Evolutionary conservation across 2,329 filamentous ascomycete genomes (phyloP), one percentile per base, ranked within the genome.

Genomic region (Xylariaceae sp.): DNA sequence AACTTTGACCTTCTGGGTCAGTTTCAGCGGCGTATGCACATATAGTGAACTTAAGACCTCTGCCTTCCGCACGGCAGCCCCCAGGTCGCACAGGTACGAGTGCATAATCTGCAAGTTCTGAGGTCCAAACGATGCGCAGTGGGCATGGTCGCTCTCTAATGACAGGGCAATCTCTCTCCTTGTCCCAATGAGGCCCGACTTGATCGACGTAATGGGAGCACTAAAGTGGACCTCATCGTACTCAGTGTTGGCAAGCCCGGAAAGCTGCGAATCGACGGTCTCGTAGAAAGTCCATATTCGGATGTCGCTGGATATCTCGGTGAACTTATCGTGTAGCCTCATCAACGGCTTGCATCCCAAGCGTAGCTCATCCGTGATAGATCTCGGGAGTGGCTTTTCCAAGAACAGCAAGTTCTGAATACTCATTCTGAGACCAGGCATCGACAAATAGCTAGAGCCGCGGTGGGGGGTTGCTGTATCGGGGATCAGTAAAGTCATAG

Each of bases 261-360:
- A 72, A 4, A 81, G 61, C 1, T 69, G 67, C 1, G 76, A 79
- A 53, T 81, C 77, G 6, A 76, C 68, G 0, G 75, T 81, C 50
- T 81, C 78, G 42, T 81, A 76, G 28, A 81, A 73, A 0, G 76
- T 78, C 76, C 77, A 81, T 9, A 81, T 64, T 5, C 69, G 71
- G 35, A 81, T 63, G 40, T 81, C 78, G 24, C 71, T 71, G 0
- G 75, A 69, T 4, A 77, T 67, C 3, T 72, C 65, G 33, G 69
- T 69, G 51, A 81, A 82, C 29, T 69, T 65, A 3, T 78, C 71
- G 13, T 79, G 71, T 32, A 68, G 63, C 28, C 62, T 64, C 5
- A 72, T 54, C 2, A 82, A 57, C 0, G 65, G 53, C n/a, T 61
- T 59, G 43, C 73, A 70, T 8, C 70, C 71, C 1, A 78, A 61